Percentiles rank a stretch among this genome's conserved stretches.
Evolutionary conservation across 116 monocot genomes (phyloP).

Genomic region (Zostera marina): DNA sequence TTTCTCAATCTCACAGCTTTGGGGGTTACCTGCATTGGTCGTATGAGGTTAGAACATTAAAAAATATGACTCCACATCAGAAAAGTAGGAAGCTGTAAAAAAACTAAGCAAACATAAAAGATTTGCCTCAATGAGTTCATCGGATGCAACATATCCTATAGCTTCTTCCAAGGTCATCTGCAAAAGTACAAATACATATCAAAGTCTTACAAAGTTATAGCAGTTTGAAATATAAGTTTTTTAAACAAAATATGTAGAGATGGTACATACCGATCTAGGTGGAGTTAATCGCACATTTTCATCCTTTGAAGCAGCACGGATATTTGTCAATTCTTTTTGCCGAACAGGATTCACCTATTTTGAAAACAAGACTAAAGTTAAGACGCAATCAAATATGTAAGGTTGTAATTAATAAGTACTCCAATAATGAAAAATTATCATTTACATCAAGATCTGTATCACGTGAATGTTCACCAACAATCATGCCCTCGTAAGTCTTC

Average conservation of each 20-base stretch:
- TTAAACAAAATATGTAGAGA: background rate
- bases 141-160: constrained; percentile 94
- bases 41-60: background rate
- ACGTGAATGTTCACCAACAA: constrained; percentile 90
- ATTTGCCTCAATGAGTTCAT: constrained; percentile 91
- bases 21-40: constrained; percentile 70
- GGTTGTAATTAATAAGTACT: constrained; percentile 1
- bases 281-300: constrained; percentile 89
- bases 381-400: background rate
- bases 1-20: constrained; percentile 79
- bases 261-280: constrained; percentile 71
- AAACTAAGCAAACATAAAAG: background rate
- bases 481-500: constrained; percentile 96
- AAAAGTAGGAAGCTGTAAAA: background rate
- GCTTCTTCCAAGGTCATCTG: constrained; percentile 97
- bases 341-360: constrained; percentile 84
- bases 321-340: constrained; percentile 86
- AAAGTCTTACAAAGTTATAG: no score
- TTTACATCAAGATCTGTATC: constrained; percentile 97
- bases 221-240: background rate
- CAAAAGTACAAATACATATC: constrained; percentile 2
- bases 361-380: background rate
- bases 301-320: constrained; percentile 92
- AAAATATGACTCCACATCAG: no score
- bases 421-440: background rate